Evolutionary conservation across 805 yeast species (phyloP).

Genomic region (Blastobotrys chiropterorum): DNA sequence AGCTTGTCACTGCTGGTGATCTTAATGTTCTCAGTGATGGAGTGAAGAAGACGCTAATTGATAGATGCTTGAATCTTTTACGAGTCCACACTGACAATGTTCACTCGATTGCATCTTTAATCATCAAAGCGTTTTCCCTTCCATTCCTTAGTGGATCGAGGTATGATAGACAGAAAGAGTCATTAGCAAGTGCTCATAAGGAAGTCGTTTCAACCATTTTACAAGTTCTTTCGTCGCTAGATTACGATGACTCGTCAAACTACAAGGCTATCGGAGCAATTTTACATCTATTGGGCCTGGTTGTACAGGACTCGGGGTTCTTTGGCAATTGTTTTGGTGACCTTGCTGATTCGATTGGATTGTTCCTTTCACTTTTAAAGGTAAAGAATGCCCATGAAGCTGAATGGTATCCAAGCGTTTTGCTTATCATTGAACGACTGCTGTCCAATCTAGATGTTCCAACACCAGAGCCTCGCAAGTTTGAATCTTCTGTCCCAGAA

Average conservation of each 20-base stretch:
- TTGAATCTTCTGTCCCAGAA: constrained; percentile 17
- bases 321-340: constrained; percentile 13
- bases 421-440: constrained; percentile 50
- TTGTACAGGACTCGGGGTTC: constrained; percentile 19
- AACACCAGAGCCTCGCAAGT: constrained; percentile 31
- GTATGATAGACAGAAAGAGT: constrained; percentile 13
- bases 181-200: constrained; percentile 10
- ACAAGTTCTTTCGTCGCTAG: constrained; percentile 10
- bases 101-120: constrained; percentile 16
- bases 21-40: constrained; percentile 21
- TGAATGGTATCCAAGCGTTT: constrained; percentile 55
- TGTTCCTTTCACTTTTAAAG: constrained; percentile 15
- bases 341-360: constrained; percentile 14
- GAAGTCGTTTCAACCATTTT: constrained; percentile 12
- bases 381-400: constrained; percentile 7
- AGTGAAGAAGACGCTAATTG: constrained; percentile 16
- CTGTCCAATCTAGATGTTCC: constrained; percentile 50
- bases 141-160: constrained; percentile 6
- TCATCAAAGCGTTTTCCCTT: constrained; percentile 15
- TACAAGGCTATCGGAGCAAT: constrained; percentile 12
- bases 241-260: constrained; percentile 7
- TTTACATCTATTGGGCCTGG: constrained; percentile 23
- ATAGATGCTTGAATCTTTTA: constrained; percentile 18
- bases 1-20: constrained; percentile 16
- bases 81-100: constrained; percentile 20